phyloP scores from a whole-genome alignment of 768 basidiomycete species.

The Favolaschia claudopus region DNA sequence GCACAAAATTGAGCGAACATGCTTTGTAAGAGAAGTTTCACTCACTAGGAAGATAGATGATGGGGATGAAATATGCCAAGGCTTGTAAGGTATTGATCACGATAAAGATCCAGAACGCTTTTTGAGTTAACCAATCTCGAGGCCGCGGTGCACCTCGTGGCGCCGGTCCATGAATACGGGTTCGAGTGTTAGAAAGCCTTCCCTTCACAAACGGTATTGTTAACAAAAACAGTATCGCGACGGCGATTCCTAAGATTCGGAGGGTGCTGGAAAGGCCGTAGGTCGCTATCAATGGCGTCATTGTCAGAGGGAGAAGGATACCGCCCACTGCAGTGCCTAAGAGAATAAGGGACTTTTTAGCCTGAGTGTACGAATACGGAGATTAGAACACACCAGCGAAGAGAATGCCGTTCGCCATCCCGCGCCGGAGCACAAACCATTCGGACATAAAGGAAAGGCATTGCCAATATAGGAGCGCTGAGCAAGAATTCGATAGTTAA shows the following conservation, averaged over 20 bases:
- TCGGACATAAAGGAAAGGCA: slow-evolving; percentile 38
- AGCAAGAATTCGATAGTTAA: neutral
- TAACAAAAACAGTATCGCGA: slow-evolving; percentile 26
- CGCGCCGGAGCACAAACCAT: slow-evolving; percentile 42
- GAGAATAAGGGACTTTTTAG: neutral
- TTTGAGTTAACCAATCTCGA: slow-evolving; percentile 24
- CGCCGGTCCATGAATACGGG: neutral
- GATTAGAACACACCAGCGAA: slow-evolving; percentile 32
- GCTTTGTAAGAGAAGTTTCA: neutral
- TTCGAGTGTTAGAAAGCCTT: slow-evolving; percentile 29
- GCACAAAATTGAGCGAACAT: neutral
- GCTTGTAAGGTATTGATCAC: slow-evolving; percentile 34
- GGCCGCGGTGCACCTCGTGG: slow-evolving; percentile 3
- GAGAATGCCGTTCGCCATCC: slow-evolving; percentile 40
- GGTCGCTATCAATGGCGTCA: slow-evolving; percentile 29
- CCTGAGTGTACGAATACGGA: too few relatives aligned
- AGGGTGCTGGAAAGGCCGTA: slow-evolving; percentile 31
- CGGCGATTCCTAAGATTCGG: slow-evolving; percentile 29
- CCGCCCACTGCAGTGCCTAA: slow-evolving; percentile 35
- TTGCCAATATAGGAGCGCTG: slow-evolving; percentile 34
- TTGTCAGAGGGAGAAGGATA: slow-evolving; percentile 32
- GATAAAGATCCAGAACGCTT: slow-evolving; percentile 30
- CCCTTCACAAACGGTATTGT: slow-evolving; percentile 31
- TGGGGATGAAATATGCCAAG: slow-evolving; percentile 8
- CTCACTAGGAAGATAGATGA: slow-evolving; percentile 37